Percentiles rank a stretch among this genome's conserved stretches.
These are phyloP conservation scores for Raffaelea albimanens DNA, from an alignment of 2,329 filamentous ascomycete genomes.

Conservation along the genomic window DNA sequence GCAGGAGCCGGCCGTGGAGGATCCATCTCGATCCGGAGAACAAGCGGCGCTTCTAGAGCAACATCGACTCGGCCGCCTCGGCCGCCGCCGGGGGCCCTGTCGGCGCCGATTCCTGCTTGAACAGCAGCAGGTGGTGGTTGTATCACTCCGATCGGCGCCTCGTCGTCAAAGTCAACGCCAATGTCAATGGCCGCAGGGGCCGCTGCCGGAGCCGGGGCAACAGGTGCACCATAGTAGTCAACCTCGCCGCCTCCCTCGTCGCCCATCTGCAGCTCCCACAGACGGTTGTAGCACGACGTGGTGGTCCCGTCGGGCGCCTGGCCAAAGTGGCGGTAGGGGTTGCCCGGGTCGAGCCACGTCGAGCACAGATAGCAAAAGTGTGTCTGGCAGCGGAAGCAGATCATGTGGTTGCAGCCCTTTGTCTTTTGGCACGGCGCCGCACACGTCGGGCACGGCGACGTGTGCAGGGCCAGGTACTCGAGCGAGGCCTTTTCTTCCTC, in stretches of 20 bases:
- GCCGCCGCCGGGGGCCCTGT: background rate
- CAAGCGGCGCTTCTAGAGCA: constrained; percentile 47
- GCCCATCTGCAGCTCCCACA: constrained; percentile 84
- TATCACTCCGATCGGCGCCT: too few relatives aligned
- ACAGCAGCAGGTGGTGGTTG: too few relatives aligned
- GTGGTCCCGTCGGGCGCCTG: constrained; percentile 37
- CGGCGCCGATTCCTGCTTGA: constrained; percentile 1
- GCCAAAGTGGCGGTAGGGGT: constrained; percentile 89
- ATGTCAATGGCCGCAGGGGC: too few relatives aligned
- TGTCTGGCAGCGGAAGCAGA: constrained; percentile 76
- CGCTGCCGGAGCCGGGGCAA: too few relatives aligned
- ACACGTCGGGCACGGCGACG: constrained; percentile 84
- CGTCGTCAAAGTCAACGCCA: too few relatives aligned
- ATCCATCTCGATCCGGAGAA: constrained; percentile 40
- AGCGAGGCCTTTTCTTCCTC: constrained; percentile 64
- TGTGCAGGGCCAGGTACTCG: constrained; percentile 73
- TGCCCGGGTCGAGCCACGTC: constrained; percentile 69
- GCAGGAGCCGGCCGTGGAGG: background rate
- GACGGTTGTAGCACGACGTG: constrained; percentile 67
- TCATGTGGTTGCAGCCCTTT: constrained; percentile 95
- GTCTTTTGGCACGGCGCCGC: constrained; percentile 78
- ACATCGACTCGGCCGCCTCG: constrained; percentile 34
- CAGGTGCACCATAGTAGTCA: constrained; percentile 9
- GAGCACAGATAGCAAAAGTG: constrained; percentile 96
- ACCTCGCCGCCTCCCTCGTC: constrained; percentile 51